phyloP scores from a whole-genome alignment of 495 filamentous ascomycete species.

The Hapsidospora chrysogenum region DNA sequence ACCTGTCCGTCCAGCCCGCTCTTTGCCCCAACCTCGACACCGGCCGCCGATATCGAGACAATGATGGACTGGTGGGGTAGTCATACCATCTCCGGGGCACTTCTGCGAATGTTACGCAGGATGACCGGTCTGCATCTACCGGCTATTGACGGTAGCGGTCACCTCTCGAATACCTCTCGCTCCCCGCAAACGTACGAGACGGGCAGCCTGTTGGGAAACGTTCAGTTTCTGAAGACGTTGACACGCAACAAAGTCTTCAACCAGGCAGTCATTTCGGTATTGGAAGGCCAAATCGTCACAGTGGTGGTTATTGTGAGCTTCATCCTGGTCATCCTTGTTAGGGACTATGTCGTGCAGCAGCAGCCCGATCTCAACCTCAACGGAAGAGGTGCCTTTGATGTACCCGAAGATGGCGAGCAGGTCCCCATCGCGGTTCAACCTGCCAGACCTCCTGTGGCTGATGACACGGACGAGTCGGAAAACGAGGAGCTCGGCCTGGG shows the following conservation, averaged over 20 bases:
- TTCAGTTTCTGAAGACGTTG: slow-evolving; percentile 52
- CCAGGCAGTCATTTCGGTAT: slow-evolving; percentile 58
- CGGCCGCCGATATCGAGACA: slow-evolving; percentile 11
- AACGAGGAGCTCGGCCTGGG: too few relatives aligned
- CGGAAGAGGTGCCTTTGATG: slow-evolving; percentile 35
- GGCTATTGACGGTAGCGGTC: background rate
- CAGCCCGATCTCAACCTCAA: slow-evolving; percentile 64
- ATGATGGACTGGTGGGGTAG: slow-evolving; percentile 12
- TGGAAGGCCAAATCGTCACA: slow-evolving; percentile 90
- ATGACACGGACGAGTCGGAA: too few relatives aligned
- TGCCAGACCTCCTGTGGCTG: slow-evolving; percentile 1
- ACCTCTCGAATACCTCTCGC: background rate
- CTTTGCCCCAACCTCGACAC: slow-evolving; percentile 18
- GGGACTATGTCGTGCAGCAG: slow-evolving; percentile 97
- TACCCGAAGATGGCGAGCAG: slow-evolving; percentile 32
- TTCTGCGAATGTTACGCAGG: background rate
- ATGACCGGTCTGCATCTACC: slow-evolving; percentile 2
- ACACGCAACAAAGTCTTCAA: slow-evolving; percentile 63
- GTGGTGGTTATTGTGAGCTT: slow-evolving; percentile 78
- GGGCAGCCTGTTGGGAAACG: slow-evolving; percentile 43
- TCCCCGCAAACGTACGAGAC: background rate
- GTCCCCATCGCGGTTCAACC: slow-evolving; percentile 10
- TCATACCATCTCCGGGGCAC: background rate
- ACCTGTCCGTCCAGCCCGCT: slow-evolving; percentile 31
- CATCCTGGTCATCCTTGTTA: slow-evolving; percentile 86